These are phyloP conservation scores for Pseudopithomyces maydicus DNA, from an alignment of 2,329 filamentous ascomycete species.

Conservation along the genomic window DNA sequence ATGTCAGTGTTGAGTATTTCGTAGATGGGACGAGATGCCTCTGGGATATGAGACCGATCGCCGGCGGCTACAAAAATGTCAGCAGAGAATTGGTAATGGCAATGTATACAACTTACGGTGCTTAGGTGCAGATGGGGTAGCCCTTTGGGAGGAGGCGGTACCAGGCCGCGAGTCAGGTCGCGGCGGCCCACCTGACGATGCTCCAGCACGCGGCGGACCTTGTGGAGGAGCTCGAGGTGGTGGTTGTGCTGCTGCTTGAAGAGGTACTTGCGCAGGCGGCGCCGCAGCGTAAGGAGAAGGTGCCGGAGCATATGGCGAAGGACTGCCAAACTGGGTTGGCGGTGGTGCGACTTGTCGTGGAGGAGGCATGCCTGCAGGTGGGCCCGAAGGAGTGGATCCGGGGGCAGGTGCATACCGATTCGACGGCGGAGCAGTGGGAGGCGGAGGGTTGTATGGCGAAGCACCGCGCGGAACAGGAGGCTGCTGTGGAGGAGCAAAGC, in stretches of 20 bases:
- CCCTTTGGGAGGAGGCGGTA: constrained; percentile 56
- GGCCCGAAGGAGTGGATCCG: constrained; percentile 57
- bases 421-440: constrained; percentile 65
- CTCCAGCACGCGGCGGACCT: constrained; percentile 52
- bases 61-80: constrained; percentile 60
- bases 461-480: constrained; percentile 72
- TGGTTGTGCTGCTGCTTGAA: constrained; percentile 49
- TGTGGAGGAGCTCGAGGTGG: constrained; percentile 35
- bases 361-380: constrained; percentile 45
- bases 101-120: constrained; percentile 63
- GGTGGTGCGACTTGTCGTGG: constrained; percentile 52
- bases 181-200: constrained; percentile 47
- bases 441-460: constrained; percentile 86
- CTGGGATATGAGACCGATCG: constrained; percentile 87
- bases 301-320: constrained; percentile 45
- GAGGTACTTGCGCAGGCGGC: constrained; percentile 31
- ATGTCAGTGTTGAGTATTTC: constrained; percentile 84
- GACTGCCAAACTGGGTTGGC: constrained; percentile 42
- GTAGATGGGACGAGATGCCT: constrained; percentile 75
- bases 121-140: constrained; percentile 62
- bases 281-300: constrained; percentile 9
- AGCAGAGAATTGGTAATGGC: constrained; percentile 19
- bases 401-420: constrained; percentile 70
- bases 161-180: constrained; percentile 49
- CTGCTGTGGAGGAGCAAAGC: constrained; percentile 54